Base-by-base conservation (phyloP, 192 early-diverging fungal species). In the Helicostylum pulchrum region DNA sequence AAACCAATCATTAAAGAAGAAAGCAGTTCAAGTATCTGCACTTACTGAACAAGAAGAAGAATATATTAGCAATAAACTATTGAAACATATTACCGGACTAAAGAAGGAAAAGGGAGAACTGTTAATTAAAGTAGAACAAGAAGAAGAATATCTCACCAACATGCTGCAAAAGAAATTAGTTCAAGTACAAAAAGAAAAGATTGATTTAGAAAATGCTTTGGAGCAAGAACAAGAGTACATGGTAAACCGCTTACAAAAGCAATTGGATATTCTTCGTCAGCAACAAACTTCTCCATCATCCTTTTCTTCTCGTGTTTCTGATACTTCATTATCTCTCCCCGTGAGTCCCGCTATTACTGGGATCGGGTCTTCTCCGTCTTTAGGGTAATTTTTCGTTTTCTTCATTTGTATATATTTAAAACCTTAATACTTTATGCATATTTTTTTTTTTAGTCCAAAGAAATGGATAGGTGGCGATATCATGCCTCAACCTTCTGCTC, bases 191-290 rank as follows among this genome's bases (percentile, higher is more conserved):
- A 83, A 86, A 62, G 94, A 96, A 74, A 96, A 94, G 77, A 82
- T 93, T 64, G 87, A 93, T 46, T 87, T 96, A 82, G 94, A 96
- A 58, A 85, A 84, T 56, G 88, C 92, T 9, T 77, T 96, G 57
- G 94, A 96, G 62, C 90, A 93, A 67, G 93, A 94, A 66, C 91
- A 94, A 68, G 92, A 95, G 73, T 91, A 89, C 53, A 88, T 94
- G 62, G 93, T 96, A 52, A 96, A 96, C 72, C 79, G 87, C 61
- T 72, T 94, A 12, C 91, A 92, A 61, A 91, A 92, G 46, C 90
- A 90, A 53, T 61, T 94, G 39, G 91, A 94, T 66, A 53, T 78
- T 15, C 55, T 81, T 19, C 76, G 77, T 31, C 72, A 74, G 8
- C 64, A 70, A 46, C 56, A 45, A 53, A 46, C 48, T 26, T 39